Evolutionary conservation across 2,329 filamentous ascomycete species (phyloP), one percentile per base, ranked within the genome.

Genomic region (Westerdykella sp.): DNA sequence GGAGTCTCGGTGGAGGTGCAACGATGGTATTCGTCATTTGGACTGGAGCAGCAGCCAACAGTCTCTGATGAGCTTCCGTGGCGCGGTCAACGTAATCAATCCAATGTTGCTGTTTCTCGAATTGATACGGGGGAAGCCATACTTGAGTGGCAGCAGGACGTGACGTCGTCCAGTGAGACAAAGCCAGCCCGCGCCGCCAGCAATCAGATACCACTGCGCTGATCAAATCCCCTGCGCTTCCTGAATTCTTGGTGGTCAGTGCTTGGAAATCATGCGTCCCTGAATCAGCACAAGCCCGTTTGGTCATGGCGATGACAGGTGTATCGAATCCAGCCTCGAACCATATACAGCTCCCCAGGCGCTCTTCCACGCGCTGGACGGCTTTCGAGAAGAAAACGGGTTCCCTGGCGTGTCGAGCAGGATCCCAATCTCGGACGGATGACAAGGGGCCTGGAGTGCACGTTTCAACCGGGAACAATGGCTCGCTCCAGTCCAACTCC

Each of bases 321-420:
- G 53, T 34, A 15, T 38, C 45, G 10, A 52, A 48, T 2, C 66
- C 66, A 6, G 64, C 65, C 40, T 69, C 67, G 5, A 69, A 48
- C 55, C 56, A 69, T 13, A 57, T 47, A 18, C 51, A 55, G 1
- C 42, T 22, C 0, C 48, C 44, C 4, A 59, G 45, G 6, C 48
- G 38, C 2, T 47, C 23, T 14, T 43, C 42, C 3, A 55, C 28
- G 12, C 49, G 23, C 12, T 37, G 15, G 2, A 55, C 36, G 5
- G 53, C 51, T 2, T 50, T 39, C n/a, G 22, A 40, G 34, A 64
- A 63, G 39, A 51, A 52, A 1, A 64, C 59, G 11, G 56, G 44
- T 18, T 54, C 34, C 13, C 60, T 38, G 2, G 52, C 46, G 25
- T 64, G 60, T 18, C 44, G 30, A 7, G 45, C 41, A 11, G 50